A percentile compares a stretch with the other conserved stretches of the same genome.
These are phyloP conservation scores for Cercospora sp. DNA, from an alignment of 2,329 filamentous ascomycete genomes.

Conservation along the genomic window DNA sequence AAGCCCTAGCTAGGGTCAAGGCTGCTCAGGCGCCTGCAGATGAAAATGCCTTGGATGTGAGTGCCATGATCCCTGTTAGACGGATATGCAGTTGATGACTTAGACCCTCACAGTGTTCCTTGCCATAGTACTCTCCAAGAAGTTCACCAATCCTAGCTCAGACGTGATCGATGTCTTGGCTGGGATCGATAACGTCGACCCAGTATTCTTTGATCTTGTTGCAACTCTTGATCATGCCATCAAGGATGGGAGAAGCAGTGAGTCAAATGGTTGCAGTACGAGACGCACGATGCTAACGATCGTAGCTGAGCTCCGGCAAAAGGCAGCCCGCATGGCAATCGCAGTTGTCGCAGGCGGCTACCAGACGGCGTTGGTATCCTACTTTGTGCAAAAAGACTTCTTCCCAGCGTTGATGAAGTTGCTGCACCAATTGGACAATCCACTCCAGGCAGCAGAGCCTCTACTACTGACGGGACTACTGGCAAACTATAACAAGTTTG, in stretches of 20 bases:
- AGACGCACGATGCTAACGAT: constrained; percentile 6
- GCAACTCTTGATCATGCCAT: constrained; percentile 79
- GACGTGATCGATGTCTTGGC: constrained; percentile 90
- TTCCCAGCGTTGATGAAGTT: constrained; percentile 97
- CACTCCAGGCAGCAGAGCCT: constrained; percentile 63
- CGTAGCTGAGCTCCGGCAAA: constrained; percentile 71
- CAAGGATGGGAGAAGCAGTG: constrained; percentile 70
- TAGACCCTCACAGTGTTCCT: constrained; percentile 91
- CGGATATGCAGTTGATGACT: constrained; percentile 46
- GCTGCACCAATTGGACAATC: constrained; percentile 73
- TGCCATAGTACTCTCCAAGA: constrained; percentile 77
- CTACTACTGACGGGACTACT: constrained; percentile 83
- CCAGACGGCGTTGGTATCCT: constrained; percentile 89
- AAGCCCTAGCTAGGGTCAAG: constrained; percentile 70
- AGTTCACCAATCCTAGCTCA: constrained; percentile 91
- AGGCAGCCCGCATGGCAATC: constrained; percentile 77
- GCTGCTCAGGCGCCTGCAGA: constrained; percentile 62
- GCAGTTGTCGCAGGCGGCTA: constrained; percentile 91
- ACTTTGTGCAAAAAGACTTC: constrained; percentile 90
- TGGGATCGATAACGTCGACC: constrained; percentile 84
- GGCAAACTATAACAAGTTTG: constrained; percentile 99
- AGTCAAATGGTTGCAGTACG: constrained; percentile 36
- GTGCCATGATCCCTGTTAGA: constrained; percentile 32
- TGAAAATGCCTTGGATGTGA: constrained; percentile 82
- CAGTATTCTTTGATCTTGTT: constrained; percentile 85